Conservation (phyloP, 495 filamentous ascomycete genomes). For the Trichocladium antarcticum region DNA sequence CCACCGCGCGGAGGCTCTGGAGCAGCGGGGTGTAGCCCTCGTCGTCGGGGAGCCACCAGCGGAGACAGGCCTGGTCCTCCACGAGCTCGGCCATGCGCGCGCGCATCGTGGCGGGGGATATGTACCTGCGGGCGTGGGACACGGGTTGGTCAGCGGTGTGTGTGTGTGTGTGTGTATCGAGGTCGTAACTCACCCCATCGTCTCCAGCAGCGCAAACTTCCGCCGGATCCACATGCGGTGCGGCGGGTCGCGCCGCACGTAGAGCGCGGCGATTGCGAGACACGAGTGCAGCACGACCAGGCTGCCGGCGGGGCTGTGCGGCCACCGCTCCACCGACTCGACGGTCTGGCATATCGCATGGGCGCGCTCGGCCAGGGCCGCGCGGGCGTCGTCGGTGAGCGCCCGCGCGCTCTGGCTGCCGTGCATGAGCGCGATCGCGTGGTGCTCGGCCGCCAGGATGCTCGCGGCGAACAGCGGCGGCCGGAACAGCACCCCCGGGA, state of each 20-base stretch:
- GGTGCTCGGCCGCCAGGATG: conserved; percentile 63
- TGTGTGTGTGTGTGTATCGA: too few relatives aligned
- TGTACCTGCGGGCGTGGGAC: conserved; percentile 63
- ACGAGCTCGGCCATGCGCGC: conserved; percentile 61
- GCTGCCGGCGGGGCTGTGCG: conserved; percentile 55
- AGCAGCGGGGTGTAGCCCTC: conserved; percentile 61
- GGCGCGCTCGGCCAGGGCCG: conserved; percentile 49
- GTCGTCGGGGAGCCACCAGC: conserved; percentile 83
- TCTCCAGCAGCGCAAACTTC: conserved; percentile 70
- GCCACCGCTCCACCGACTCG: conserved; percentile 65
- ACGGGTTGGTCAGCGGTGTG: too few relatives aligned
- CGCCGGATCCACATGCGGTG: conserved; percentile 75
- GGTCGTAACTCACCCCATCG: conserved; percentile 72
- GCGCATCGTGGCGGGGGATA: conserved; percentile 66
- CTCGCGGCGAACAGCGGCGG: conserved; percentile 62
- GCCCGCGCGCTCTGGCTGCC: conserved; percentile 54
- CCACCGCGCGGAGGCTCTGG: conserved; percentile 63
- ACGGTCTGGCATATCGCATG: conserved; percentile 63
- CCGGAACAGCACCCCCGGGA: conserved; percentile 52
- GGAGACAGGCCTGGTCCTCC: conserved; percentile 51
- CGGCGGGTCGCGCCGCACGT: conserved; percentile 58
- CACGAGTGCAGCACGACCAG: conserved; percentile 64
- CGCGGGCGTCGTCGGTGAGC: conserved; percentile 38
- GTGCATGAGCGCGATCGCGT: conserved; percentile 69
- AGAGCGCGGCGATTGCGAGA: conserved; percentile 64